phyloP scores from a whole-genome alignment of 2,329 filamentous ascomycete genomes.

The Aspergillus proliferans region DNA sequence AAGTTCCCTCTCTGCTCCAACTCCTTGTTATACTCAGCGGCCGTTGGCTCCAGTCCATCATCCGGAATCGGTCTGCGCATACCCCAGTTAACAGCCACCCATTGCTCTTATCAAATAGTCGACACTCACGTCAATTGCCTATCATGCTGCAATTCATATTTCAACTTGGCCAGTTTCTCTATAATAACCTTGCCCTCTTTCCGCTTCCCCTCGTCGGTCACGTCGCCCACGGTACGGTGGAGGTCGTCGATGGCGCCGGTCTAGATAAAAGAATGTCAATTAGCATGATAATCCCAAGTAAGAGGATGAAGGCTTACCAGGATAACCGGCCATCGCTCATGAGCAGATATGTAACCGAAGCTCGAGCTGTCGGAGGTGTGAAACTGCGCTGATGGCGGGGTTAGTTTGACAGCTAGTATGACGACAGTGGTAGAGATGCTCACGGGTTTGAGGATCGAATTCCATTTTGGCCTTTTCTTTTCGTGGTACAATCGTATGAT shows the following conservation, averaged over 20 bases:
- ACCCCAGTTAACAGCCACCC: slow-evolving; percentile 1
- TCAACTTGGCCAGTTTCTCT: slow-evolving; percentile 70
- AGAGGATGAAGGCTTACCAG: slow-evolving; percentile 53
- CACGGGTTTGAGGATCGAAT: slow-evolving; percentile 67
- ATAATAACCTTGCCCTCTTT: slow-evolving; percentile 84
- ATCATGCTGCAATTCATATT: slow-evolving; percentile 93
- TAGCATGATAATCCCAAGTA: slow-evolving; percentile 2
- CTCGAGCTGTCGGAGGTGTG: slow-evolving; percentile 75
- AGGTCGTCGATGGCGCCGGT: slow-evolving; percentile 91
- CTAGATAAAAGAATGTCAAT: slow-evolving; percentile 38
- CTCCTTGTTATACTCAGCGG: slow-evolving; percentile 79
- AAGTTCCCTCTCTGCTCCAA: slow-evolving; percentile 65
- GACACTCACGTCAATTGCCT: slow-evolving; percentile 62
- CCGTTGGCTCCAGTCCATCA: slow-evolving; percentile 64
- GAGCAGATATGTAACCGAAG: slow-evolving; percentile 79
- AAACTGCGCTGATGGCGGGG: slow-evolving; percentile 57
- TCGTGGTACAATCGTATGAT: not conserved
- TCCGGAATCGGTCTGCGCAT: slow-evolving; percentile 60
- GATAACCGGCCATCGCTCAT: slow-evolving; percentile 89
- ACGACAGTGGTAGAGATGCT: slow-evolving; percentile 22
- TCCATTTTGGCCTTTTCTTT: slow-evolving; percentile 51
- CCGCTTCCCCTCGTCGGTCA: slow-evolving; percentile 54
- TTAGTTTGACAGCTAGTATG: slow-evolving; percentile 9
- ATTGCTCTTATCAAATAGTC: not conserved
- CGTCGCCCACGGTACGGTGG: slow-evolving; percentile 54